Base-by-base conservation (phyloP, 2,329 filamentous ascomycete genomes). In the Colletotrichum salicis region DNA sequence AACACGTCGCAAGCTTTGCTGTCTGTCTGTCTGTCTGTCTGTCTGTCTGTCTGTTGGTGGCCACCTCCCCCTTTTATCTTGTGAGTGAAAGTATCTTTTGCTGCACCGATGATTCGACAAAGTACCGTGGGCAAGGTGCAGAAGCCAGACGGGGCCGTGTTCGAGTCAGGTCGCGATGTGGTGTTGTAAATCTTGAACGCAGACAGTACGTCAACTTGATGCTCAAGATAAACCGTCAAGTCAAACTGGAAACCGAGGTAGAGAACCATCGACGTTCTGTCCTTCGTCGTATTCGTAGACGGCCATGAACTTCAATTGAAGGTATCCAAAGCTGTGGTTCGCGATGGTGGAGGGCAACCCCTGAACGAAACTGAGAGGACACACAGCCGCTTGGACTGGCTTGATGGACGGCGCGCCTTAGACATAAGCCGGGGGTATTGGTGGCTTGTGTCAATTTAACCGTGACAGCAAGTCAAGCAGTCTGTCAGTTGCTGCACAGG, bases 1-100 rank as follows among this genome's bases (percentile, higher is more conserved):
- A 51, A 57, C 70, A 72, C 67, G 57, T 72, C 67, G 60, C 70
- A 70, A 72, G 67, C 48, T 62, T 70, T 29, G 67, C 62, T 45
- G 67, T 35, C 65, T 56, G 35, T 24, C 27, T n/a, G 45, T 29
- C 27, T 5, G 27, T 29, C 4, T 29, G 27, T n/a, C n/a, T n/a
- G n/a, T n/a, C 61, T 41, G 67, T 35, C 65, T 56, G 35, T 24
- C 27, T n/a, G 45, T 29, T 19, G 35, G 55, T 70, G 35, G 54
- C 54, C 33, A 55, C 70, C 27, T 35, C 55, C 48, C 55, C 48
- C 27, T 59, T 27, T 57, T 52, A n/a, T 68, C n/a, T 71, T 51
- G 54, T 7, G 56, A 35, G 48, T 33, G 15, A 56, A 66, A 71
- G 68, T 59, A 37, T 65, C 48, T 70, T 51, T 71, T 52, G 41